Conservation (phyloP, 2,329 filamentous ascomycete genomes). For the Curvularia sp. region DNA sequence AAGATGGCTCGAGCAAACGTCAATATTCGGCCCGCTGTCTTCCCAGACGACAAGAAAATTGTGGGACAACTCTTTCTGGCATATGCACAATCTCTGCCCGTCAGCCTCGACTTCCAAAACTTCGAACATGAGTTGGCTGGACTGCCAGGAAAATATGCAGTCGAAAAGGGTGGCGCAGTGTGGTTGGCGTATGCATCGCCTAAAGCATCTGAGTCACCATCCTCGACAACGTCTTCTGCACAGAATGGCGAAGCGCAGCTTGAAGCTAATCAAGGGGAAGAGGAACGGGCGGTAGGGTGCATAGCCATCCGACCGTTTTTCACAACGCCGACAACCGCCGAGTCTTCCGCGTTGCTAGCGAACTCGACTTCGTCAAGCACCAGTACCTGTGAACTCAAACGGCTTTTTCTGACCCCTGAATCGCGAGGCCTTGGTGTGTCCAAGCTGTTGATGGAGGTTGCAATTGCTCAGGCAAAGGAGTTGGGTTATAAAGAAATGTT, state of each 20-base stretch:
- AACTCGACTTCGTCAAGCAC: slow-evolving; percentile 10
- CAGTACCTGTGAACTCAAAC: slow-evolving; percentile 62
- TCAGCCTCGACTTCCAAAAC: slow-evolving; percentile 65
- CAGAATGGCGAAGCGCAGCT: not conserved
- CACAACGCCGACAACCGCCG: slow-evolving; percentile 7
- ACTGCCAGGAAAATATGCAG: slow-evolving; percentile 63
- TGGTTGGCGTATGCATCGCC: slow-evolving; percentile 53
- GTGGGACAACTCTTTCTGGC: slow-evolving; percentile 48
- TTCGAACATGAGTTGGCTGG: slow-evolving; percentile 61
- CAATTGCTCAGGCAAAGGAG: slow-evolving; percentile 55
- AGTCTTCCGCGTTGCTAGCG: slow-evolving; percentile 12
- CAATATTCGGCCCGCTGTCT: slow-evolving; percentile 42
- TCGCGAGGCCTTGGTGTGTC: slow-evolving; percentile 60
- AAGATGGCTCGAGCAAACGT: slow-evolving; percentile 10
- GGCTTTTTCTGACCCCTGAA: slow-evolving; percentile 60
- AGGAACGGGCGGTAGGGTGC: slow-evolving; percentile 54
- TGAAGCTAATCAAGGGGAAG: not conserved
- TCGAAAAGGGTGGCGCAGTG: slow-evolving; percentile 55
- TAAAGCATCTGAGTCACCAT: not conserved
- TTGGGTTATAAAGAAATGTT: slow-evolving; percentile 61
- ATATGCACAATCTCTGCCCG: slow-evolving; percentile 54
- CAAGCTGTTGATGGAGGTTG: slow-evolving; percentile 54
- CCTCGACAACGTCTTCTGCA: not conserved
- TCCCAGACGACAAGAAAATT: slow-evolving; percentile 52
- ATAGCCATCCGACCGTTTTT: slow-evolving; percentile 57